These are phyloP conservation scores for Irpex sp. DNA, from an alignment of 1,284 basidiomycete species.

Conservation along the genomic window DNA sequence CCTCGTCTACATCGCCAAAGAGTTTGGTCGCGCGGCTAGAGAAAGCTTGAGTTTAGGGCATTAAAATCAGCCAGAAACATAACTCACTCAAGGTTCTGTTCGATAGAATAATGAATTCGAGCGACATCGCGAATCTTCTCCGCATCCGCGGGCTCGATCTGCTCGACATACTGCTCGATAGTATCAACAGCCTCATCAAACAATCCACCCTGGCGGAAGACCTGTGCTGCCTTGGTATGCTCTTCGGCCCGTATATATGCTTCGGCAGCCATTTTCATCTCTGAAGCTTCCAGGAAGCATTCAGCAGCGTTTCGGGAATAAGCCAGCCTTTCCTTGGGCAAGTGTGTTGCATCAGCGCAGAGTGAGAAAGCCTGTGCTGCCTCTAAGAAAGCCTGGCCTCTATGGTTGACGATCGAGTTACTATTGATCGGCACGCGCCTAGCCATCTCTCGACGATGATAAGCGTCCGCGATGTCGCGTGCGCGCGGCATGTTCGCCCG, in stretches of 20 bases:
- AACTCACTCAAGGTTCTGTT: constrained; percentile 41
- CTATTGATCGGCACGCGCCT: constrained; percentile 12
- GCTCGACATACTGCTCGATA: constrained; percentile 30
- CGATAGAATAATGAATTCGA: constrained; percentile 48
- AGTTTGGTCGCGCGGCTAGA: constrained; percentile 44
- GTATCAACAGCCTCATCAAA: constrained; percentile 55
- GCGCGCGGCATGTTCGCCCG: constrained; percentile 45
- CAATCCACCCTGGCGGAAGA: constrained; percentile 43
- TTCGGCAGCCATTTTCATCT: constrained; percentile 42
- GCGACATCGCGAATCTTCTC: constrained; percentile 44
- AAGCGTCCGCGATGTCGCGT: constrained; percentile 43
- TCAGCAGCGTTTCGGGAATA: constrained; percentile 51
- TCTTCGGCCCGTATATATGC: constrained; percentile 41
- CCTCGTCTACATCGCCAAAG: constrained; percentile 50
- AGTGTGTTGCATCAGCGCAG: constrained; percentile 34
- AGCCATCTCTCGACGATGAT: constrained; percentile 39
- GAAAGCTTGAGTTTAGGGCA: background rate
- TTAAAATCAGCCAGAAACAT: too few relatives aligned
- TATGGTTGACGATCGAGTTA: background rate
- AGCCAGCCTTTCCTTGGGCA: constrained; percentile 23
- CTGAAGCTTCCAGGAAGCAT: constrained; percentile 42
- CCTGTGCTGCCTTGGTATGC: constrained; percentile 41
- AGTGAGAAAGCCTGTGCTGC: constrained; percentile 48
- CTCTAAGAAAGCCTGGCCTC: background rate
- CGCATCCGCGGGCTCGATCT: constrained; percentile 32